A percentile compares a stretch with the other conserved stretches of the same genome.
Evolutionary conservation across 495 filamentous ascomycete genomes (phyloP).

Genomic region (Penicillium lividum): DNA sequence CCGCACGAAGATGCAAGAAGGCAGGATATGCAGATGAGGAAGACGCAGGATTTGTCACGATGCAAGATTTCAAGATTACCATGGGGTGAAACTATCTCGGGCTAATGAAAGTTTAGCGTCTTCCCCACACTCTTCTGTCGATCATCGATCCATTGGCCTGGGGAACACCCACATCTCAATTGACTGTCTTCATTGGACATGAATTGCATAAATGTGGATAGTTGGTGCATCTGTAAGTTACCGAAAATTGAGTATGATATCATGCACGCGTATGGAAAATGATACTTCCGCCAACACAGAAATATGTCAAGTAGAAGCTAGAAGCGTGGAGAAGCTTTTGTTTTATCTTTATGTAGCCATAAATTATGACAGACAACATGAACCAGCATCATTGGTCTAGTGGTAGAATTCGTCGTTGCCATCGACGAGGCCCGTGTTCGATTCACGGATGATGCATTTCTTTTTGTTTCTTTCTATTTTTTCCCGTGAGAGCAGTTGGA

Average conservation of each 20-base stretch:
- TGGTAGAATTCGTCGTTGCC: slow-evolving; percentile 63
- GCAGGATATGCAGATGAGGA: not conserved
- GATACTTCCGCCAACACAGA: not conserved
- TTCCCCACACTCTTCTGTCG: slow-evolving; percentile 2
- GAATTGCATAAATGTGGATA: not conserved
- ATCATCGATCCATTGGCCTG: not conserved
- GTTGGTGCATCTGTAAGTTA: not conserved
- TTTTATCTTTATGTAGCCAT: not conserved
- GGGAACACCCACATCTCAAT: not conserved
- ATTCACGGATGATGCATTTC: slow-evolving; percentile 56
- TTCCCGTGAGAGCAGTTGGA: no score
- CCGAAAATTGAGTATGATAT: slow-evolving; percentile 1
- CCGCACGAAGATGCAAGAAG: not conserved
- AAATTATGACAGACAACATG: not conserved
- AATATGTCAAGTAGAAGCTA: not conserved
- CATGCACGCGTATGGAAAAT: not conserved
- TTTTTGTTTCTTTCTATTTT: not conserved
- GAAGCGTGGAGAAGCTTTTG: no score
- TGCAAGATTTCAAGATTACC: not conserved
- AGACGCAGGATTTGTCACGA: not conserved
- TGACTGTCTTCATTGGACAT: not conserved
- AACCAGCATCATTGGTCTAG: slow-evolving; percentile 57
- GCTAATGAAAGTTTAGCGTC: slow-evolving; percentile 5
- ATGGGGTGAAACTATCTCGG: slow-evolving; percentile 2
- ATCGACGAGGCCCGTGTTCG: slow-evolving; percentile 61